Evolutionary conservation across 2,329 filamentous ascomycete genomes (phyloP).

Genomic region (Neofusicoccum parvum): DNA sequence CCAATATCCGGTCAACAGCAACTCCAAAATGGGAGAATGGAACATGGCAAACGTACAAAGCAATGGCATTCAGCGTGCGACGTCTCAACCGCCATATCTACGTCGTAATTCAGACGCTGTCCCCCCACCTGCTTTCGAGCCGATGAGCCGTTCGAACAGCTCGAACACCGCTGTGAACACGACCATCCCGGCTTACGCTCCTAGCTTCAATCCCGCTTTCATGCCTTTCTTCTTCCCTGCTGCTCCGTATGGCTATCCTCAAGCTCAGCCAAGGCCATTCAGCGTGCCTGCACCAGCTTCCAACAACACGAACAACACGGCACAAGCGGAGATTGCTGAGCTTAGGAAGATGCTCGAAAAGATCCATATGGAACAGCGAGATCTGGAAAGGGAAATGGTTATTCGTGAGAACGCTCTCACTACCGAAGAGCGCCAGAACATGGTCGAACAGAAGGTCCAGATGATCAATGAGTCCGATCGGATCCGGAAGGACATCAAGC

Average conservation of each 20-base stretch:
- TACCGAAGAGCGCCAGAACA: constrained; percentile 32
- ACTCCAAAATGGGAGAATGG: neutral
- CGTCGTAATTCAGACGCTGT: constrained; percentile 7
- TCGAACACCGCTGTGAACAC: constrained; percentile 14
- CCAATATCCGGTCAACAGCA: constrained; percentile 34
- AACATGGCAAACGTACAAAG: neutral
- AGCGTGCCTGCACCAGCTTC: constrained; percentile 18
- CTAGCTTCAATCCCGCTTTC: neutral
- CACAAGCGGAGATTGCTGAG: constrained; percentile 30
- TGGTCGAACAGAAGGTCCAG: constrained; percentile 39
- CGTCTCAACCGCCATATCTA: constrained; percentile 5
- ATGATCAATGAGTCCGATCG: constrained; percentile 40
- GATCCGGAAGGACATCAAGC: constrained; percentile 37
- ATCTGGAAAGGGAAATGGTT: constrained; percentile 31
- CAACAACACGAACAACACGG: neutral
- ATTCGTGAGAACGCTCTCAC: constrained; percentile 6
- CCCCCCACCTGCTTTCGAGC: neutral
- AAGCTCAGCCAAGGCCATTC: neutral
- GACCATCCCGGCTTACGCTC: neutral
- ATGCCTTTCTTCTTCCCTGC: constrained; percentile 5
- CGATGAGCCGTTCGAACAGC: constrained; percentile 17
- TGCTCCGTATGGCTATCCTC: neutral
- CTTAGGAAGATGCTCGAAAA: constrained; percentile 40
- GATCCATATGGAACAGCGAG: constrained; percentile 38
- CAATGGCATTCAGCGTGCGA: constrained; percentile 2